A percentile compares a stretch with the other conserved stretches of the same genome.
phyloP scores from a whole-genome alignment of 2,329 filamentous ascomycete genomes.

The Fusarium haematococcum region DNA sequence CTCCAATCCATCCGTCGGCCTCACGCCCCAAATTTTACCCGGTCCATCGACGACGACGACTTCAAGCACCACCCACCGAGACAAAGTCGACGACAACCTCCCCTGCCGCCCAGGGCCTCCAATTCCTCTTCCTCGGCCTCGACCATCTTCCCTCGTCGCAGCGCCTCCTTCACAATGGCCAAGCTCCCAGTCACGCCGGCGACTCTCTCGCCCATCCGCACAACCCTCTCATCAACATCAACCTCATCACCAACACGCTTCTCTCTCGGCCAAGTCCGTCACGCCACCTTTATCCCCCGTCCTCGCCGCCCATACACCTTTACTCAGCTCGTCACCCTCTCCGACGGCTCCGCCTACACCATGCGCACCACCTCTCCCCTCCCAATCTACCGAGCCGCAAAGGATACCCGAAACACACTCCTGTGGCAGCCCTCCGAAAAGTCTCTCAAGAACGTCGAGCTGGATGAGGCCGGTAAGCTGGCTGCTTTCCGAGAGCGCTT shows the following conservation, averaged over 20 bases:
- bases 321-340: constrained; percentile 94
- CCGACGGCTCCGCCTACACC: constrained; percentile 88
- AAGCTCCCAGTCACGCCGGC: constrained; percentile 44
- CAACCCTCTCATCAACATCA: constrained; percentile 43
- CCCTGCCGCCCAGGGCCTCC: constrained; percentile 14
- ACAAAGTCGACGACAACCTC: constrained; percentile 20
- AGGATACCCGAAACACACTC: constrained; percentile 90
- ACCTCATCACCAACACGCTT: constrained; percentile 38
- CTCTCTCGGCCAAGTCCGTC: constrained; percentile 71
- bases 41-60: constrained; percentile 23
- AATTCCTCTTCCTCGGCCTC: constrained; percentile 23
- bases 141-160: background rate
- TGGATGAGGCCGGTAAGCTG: constrained; percentile 92
- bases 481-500: constrained; percentile 88
- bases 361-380: constrained; percentile 80
- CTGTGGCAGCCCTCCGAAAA: constrained; percentile 91
- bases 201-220: constrained; percentile 46
- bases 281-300: constrained; percentile 86
- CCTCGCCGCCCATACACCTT: constrained; percentile 96
- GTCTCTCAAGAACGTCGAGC: constrained; percentile 87
- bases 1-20: constrained; percentile 6
- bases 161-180: constrained; percentile 40
- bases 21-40: constrained; percentile 47
- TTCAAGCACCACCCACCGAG: constrained; percentile 19
- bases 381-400: constrained; percentile 69